Evolutionary conservation across 2,329 filamentous ascomycete genomes (phyloP).

Genomic region (Fusarium sp.): DNA sequence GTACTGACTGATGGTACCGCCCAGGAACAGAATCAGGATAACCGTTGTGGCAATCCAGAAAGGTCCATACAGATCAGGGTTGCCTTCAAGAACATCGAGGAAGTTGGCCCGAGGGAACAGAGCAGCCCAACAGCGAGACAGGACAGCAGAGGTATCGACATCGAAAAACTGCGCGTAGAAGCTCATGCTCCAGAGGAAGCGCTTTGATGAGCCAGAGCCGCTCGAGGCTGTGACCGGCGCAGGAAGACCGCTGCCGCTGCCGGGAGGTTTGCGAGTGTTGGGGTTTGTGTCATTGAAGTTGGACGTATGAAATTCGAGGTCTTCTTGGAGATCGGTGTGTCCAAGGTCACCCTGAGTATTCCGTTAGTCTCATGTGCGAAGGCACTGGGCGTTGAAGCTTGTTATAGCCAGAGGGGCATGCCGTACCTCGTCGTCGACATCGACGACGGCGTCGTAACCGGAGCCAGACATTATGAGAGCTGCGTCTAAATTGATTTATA

Average conservation of each 20-base stretch:
- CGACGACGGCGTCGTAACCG: slow-evolving; percentile 97
- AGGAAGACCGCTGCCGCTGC: slow-evolving; percentile 64
- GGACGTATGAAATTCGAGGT: slow-evolving; percentile 98
- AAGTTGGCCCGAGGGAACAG: slow-evolving; percentile 94
- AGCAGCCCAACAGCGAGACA: slow-evolving; percentile 88
- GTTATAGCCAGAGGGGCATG: slow-evolving; percentile 30
- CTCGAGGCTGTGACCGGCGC: slow-evolving; percentile 66
- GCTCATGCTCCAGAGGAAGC: slow-evolving; percentile 89
- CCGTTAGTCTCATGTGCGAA: slow-evolving; percentile 21
- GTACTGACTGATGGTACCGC: slow-evolving; percentile 95
- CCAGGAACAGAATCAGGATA: slow-evolving; percentile 93
- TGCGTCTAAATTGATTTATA: background rate
- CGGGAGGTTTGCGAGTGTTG: slow-evolving; percentile 62
- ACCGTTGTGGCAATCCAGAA: slow-evolving; percentile 99
- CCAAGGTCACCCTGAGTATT: slow-evolving; percentile 86
- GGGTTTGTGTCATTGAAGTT: slow-evolving; percentile 76
- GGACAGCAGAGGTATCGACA: slow-evolving; percentile 91
- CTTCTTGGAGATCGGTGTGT: slow-evolving; percentile 97
- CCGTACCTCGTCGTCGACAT: slow-evolving; percentile 91
- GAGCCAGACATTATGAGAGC: slow-evolving; percentile 75
- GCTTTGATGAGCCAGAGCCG: slow-evolving; percentile 71
- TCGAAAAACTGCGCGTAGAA: slow-evolving; percentile 99
- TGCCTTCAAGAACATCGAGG: slow-evolving; percentile 95
- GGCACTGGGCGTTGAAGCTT: slow-evolving; percentile 9
- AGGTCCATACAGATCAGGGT: slow-evolving; percentile 95